Conservation (phyloP, 768 basidiomycete species). For the Daedaleopsis nitida region DNA sequence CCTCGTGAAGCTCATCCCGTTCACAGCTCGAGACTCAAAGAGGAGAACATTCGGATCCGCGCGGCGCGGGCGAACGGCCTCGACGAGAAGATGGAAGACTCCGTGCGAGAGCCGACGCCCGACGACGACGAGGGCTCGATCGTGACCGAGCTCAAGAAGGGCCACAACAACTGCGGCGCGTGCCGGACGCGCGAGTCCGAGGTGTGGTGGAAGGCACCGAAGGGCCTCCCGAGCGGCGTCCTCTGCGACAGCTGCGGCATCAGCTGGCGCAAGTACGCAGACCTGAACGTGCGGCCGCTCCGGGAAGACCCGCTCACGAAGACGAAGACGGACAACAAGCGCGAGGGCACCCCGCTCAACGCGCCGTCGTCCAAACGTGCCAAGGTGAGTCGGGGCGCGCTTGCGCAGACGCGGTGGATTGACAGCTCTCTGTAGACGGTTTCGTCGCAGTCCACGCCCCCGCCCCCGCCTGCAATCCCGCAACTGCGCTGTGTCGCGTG, state of each 20-base stretch:
- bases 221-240: conserved; percentile 73
- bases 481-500: conserved; percentile 79
- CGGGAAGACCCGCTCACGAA: conserved; percentile 61
- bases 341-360: conserved; percentile 61
- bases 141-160: conserved; percentile 55
- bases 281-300: conserved; percentile 73
- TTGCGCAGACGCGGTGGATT: too few relatives aligned
- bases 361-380: conserved; percentile 62
- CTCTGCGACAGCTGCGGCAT: conserved; percentile 87
- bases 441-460: conserved; percentile 58
- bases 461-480: conserved; percentile 56
- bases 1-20: conserved; percentile 13
- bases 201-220: conserved; percentile 92
- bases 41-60: conserved; percentile 61
- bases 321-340: conserved; percentile 45
- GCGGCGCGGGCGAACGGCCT: conserved; percentile 36
- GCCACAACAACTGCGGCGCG: conserved; percentile 70
- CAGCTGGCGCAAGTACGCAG: conserved; percentile 93
- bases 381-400: conserved; percentile 43
- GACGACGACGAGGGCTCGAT: conserved; percentile 80
- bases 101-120: conserved; percentile 21
- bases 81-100: conserved; percentile 7
- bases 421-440: conserved; percentile 34
- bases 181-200: conserved; percentile 81
- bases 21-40: conserved; percentile 62